Evolutionary conservation across 2,329 filamentous ascomycete genomes (phyloP), one percentile per base, ranked within the genome.

Genomic region (Gaeumannomyces sp.): DNA sequence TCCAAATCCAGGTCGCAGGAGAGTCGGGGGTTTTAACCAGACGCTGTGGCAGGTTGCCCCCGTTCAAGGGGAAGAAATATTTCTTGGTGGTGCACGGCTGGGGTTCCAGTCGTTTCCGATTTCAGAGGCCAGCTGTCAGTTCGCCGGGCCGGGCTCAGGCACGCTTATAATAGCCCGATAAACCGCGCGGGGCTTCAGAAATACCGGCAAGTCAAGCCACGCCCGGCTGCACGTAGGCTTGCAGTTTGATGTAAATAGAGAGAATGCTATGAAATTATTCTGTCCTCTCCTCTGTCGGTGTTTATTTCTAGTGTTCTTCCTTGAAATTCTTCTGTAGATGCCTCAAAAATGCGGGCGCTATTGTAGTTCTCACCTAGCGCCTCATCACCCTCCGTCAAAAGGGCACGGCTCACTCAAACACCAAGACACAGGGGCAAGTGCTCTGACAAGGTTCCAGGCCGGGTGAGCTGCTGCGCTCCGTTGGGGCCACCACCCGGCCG

Each of bases 61-160:
- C 45, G 45, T 38, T 38, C 35, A 14, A 16, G 16, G 35, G 22
- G 1, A n/a, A 53, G 45, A 53, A 53, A 53, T 53, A 53, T 53
- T 53, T 53, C 19, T n/a, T 6, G 19, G 45, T 53, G 45, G 45
- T 53, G 45, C 45, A 53, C 45, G 45, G 45, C 45, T 53, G 45
- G 45, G 45, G 45, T n/a, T 50, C 45, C 45, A 53, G 22, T 53
- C 45, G 45, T 53, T 53, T 53, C 45, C 22, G 45, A 53, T 53
- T 45, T 53, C 45, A n/a, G 45, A 53, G 45, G 45, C 45, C 45
- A 53, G 45, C 45, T 53, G 45, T 53, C 45, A 53, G 45, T 53
- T 53, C 45, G 45, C 45, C 33, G 45, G 45, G 45, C 45, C 45
- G 45, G 45, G 19, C 45, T 53, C 45, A 53, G 6, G 38, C 16